Conservation (phyloP, 306 rosid species). For the Dalbergia cultrata region DNA sequence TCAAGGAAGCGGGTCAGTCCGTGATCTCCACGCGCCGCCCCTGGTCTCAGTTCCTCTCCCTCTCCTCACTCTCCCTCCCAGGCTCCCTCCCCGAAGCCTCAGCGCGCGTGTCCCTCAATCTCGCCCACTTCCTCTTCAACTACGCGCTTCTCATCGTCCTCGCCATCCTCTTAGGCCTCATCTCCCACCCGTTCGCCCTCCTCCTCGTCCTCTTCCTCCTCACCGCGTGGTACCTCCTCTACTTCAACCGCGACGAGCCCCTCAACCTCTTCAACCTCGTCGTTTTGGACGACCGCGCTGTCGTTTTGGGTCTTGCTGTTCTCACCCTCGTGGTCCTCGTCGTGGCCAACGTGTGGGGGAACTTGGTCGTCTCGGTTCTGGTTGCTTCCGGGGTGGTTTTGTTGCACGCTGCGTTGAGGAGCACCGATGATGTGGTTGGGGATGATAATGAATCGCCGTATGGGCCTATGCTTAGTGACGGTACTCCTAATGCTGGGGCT, state of each 20-base stretch:
- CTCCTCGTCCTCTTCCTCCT: constrained; percentile 50
- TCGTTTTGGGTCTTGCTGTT: constrained; percentile 43
- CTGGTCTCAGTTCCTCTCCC: constrained; percentile 58
- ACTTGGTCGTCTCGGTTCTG: constrained; percentile 48
- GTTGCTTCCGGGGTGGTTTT: constrained; percentile 42
- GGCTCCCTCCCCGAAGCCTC: constrained; percentile 57
- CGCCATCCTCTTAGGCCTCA: constrained; percentile 61
- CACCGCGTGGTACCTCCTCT: constrained; percentile 68
- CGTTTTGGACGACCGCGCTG: constrained; percentile 47
- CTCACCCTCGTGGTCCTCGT: constrained; percentile 53
- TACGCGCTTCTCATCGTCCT: constrained; percentile 53
- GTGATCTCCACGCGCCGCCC: constrained; percentile 65
- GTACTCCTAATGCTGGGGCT: constrained; percentile 48
- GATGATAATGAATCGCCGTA: constrained; percentile 74
- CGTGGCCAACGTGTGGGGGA: constrained; percentile 57
- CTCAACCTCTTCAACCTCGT: constrained; percentile 45
- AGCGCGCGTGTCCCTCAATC: constrained; percentile 61
- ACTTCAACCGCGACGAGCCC: constrained; percentile 66
- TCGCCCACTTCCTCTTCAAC: constrained; percentile 69
- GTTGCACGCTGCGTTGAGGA: constrained; percentile 62
- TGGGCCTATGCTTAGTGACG: constrained; percentile 54
- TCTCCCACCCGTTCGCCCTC: constrained; percentile 62
- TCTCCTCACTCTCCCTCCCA: constrained; percentile 60
- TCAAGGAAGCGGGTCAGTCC: constrained; percentile 53
- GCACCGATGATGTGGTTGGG: constrained; percentile 65